Percentiles rank a stretch among this genome's conserved stretches.
These are phyloP conservation scores for Phytophthora cactorum DNA, from an alignment of 352 stramenopile species.

Conservation along the genomic window DNA sequence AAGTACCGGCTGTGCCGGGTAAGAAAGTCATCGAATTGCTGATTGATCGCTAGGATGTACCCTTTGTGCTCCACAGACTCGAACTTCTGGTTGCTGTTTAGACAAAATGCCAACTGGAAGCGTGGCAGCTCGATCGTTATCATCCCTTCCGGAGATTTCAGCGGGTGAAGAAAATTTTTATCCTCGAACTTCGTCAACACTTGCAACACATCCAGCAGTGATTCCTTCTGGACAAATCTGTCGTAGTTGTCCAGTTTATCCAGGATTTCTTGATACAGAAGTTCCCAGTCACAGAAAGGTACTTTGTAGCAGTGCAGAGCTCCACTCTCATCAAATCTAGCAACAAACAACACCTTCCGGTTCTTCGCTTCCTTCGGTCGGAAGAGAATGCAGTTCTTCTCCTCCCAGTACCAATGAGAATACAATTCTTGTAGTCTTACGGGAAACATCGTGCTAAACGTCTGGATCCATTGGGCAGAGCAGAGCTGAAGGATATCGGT, in stretches of 20 bases:
- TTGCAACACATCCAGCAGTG: constrained; percentile 1
- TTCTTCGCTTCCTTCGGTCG: constrained; percentile 23
- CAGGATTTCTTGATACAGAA: not conserved
- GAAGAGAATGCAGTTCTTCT: constrained; percentile 44
- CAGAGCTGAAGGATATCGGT: constrained; percentile 41
- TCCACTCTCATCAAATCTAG: constrained; percentile 13
- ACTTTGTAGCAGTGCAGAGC: constrained; percentile 41
- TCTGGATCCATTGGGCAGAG: constrained; percentile 26
- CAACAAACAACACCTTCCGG: constrained; percentile 34
- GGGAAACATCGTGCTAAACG: constrained; percentile 32
- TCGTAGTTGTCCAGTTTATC: not conserved
- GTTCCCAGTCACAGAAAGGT: constrained; percentile 23
- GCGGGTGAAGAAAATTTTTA: constrained; percentile 38
- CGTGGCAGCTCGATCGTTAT: constrained; percentile 44
- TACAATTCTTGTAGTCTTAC: constrained; percentile 35
- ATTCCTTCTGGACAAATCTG: not conserved
- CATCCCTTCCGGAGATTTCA: constrained; percentile 14
- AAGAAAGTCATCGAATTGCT: constrained; percentile 45
- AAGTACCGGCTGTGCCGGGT: constrained; percentile 26
- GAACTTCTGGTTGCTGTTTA: constrained; percentile 27
- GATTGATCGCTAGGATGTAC: constrained; percentile 37
- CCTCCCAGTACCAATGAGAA: constrained; percentile 57
- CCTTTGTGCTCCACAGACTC: constrained; percentile 46
- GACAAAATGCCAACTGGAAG: constrained; percentile 46
- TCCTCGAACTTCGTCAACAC: constrained; percentile 58